Evolutionary conservation across 768 basidiomycete genomes (phyloP), one percentile per base, ranked within the genome.

Genomic region (Holtermanniella nyarrowii): DNA sequence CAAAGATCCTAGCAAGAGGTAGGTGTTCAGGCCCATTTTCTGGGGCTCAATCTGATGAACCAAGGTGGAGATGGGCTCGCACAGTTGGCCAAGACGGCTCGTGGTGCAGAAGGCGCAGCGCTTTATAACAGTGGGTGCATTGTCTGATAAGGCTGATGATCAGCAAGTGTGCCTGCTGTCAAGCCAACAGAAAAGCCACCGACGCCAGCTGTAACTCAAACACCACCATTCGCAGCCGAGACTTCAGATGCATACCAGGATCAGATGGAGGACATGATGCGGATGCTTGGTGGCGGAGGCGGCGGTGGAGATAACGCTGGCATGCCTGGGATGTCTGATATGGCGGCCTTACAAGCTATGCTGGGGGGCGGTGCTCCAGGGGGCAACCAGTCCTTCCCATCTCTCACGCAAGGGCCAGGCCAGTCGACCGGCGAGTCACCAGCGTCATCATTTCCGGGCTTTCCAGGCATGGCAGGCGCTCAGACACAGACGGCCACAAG

Each of bases 1-100:
- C 69, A 7, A 71, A 69, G 51, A 71, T 71, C 58, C 58, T 69
- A 16, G 69, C 69, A 1, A 49, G 69, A 41, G 69, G 69, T 16
- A 63, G 39, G 20, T 42, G 39, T 22, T 25, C 26, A 24, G 13
- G 7, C 10, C n/a, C 7, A 18, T 20, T 5, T 7, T 20, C 7
- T 23, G 42, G 16, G 7, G 20, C 22, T 18, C 10, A n/a, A 18
- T n/a, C 42, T 10, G 42, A 7, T 20, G 42, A 5, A 14, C 18
- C 7, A 16, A 51, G 50, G 50, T 16, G 31, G 26, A 31, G 47
- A 51, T 11, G 69, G 69, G 20, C 50, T 69, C 10, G 57, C 59
- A 3, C 69, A 69, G 46, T 53, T 71, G 2, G 69, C 69, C 42
- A 66, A 62, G 23, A 68, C 69, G 2, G 69, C 69, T 7, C 50